Evolutionary conservation across 257 asterid genomes (phyloP).

Genomic region (Fraxinus cuspidata): DNA sequence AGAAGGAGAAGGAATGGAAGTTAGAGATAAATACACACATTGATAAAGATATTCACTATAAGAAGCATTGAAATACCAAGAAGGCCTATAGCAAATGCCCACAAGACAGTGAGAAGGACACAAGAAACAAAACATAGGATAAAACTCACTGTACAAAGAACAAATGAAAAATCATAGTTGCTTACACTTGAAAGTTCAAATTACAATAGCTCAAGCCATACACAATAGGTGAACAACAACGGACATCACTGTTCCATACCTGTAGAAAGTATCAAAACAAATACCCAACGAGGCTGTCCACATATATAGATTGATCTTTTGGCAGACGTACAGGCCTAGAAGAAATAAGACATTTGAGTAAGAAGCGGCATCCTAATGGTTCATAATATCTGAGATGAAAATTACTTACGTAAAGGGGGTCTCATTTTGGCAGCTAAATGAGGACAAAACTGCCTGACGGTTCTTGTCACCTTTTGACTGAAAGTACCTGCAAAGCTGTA

Average conservation of each 20-base stretch:
- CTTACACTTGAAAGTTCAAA: not conserved
- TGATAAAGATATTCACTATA: constrained; percentile 14
- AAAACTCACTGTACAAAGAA: constrained; percentile 61
- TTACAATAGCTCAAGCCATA: constrained; percentile 10
- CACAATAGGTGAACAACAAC: not conserved
- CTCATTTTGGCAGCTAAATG: constrained; percentile 98
- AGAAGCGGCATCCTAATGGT: constrained; percentile 19
- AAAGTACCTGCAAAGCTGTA: constrained; percentile 92
- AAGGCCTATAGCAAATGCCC: constrained; percentile 72
- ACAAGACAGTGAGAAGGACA: constrained; percentile 63
- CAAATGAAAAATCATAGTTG: constrained; percentile 6
- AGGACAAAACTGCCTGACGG: constrained; percentile 88
- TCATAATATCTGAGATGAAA: constrained; percentile 4
- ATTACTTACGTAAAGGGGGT: constrained; percentile 83
- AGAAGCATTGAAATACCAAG: constrained; percentile 53
- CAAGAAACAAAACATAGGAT: constrained; percentile 82
- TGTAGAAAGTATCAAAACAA: constrained; percentile 58
- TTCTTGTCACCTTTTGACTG: constrained; percentile 88
- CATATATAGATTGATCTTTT: constrained; percentile 80
- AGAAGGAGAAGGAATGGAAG: constrained; percentile 5
- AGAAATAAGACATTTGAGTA: constrained; percentile 31
- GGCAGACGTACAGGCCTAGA: constrained; percentile 85
- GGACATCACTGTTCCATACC: constrained; percentile 39
- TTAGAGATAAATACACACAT: constrained; percentile 19
- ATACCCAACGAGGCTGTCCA: constrained; percentile 92